Conservation (phyloP, 2,329 filamentous ascomycete genomes). For the Diaporthe helianthi region DNA sequence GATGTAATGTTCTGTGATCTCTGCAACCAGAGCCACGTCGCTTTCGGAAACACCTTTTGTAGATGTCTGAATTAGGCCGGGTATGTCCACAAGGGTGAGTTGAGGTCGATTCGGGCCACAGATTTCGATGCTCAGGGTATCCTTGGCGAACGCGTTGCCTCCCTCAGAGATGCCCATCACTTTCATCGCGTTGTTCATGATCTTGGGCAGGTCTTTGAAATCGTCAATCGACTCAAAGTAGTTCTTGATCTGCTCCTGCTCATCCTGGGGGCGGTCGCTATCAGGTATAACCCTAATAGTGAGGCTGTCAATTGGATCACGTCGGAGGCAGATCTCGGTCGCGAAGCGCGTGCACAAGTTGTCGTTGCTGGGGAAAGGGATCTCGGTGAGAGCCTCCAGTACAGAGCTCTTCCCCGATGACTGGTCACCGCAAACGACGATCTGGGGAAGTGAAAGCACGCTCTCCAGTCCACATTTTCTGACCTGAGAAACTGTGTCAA, state of each 20-base stretch:
- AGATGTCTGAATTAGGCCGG: slow-evolving; percentile 18
- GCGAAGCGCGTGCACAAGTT: slow-evolving; percentile 31
- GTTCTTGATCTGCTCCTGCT: background rate
- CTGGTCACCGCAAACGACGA: slow-evolving; percentile 29
- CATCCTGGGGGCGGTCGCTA: background rate
- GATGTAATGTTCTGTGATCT: slow-evolving; percentile 23
- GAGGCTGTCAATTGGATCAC: background rate
- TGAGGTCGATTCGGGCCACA: slow-evolving; percentile 22
- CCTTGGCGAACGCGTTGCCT: slow-evolving; percentile 5
- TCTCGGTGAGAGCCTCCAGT: slow-evolving; percentile 26
- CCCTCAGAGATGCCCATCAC: slow-evolving; percentile 12
- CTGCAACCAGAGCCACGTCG: background rate
- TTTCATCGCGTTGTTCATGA: slow-evolving; percentile 18
- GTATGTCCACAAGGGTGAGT: slow-evolving; percentile 25
- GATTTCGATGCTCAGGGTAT: slow-evolving; percentile 24
- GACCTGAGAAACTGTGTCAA: slow-evolving; percentile 6
- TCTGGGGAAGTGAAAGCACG: slow-evolving; percentile 1
- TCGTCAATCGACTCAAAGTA: background rate
- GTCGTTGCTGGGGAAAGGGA: slow-evolving; percentile 24
- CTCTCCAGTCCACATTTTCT: slow-evolving; percentile 11
- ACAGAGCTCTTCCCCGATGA: slow-evolving; percentile 29
- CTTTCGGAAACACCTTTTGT: slow-evolving; percentile 1
- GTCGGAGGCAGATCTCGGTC: slow-evolving; percentile 27
- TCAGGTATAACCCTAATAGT: slow-evolving; percentile 18
- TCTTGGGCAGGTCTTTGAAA: background rate